phyloP scores from a whole-genome alignment of 805 yeast genomes.

The Middelhovenomyces tepae region DNA sequence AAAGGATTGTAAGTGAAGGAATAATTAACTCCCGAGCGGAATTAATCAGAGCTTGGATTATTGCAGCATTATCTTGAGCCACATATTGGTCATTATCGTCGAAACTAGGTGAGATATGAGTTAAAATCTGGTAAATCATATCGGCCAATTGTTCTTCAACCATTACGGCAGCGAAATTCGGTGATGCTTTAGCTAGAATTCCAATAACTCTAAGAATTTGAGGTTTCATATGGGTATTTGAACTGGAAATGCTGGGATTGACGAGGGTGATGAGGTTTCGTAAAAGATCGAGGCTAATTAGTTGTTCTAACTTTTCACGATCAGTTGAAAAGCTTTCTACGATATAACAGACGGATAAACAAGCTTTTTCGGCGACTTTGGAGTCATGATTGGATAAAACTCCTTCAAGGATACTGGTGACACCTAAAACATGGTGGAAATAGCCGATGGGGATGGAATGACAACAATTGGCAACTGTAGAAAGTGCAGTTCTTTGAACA shows the following conservation, averaged over 20 bases:
- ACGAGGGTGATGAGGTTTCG: slow-evolving; percentile 14
- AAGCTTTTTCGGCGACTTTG: slow-evolving; percentile 51
- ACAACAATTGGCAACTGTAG: slow-evolving; percentile 27
- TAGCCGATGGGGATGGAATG: slow-evolving; percentile 7
- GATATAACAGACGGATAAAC: slow-evolving; percentile 54
- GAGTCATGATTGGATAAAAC: slow-evolving; percentile 47
- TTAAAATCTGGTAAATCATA: slow-evolving; percentile 40
- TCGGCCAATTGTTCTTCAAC: slow-evolving; percentile 42
- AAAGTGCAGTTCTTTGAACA: slow-evolving; percentile 75
- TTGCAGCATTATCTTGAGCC: slow-evolving; percentile 30
- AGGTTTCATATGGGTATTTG: slow-evolving; percentile 8
- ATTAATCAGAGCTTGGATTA: slow-evolving; percentile 66
- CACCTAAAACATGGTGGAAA: slow-evolving; percentile 37
- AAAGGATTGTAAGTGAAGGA: slow-evolving; percentile 46
- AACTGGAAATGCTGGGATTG: slow-evolving; percentile 12
- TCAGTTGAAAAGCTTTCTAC: slow-evolving; percentile 40
- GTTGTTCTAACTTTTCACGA: slow-evolving; percentile 37
- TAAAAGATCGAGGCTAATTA: slow-evolving; percentile 23
- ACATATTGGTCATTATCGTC: slow-evolving; percentile 15
- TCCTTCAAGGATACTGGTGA: slow-evolving; percentile 50
- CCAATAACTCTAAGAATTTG: slow-evolving; percentile 21
- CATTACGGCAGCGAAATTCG: slow-evolving; percentile 35
- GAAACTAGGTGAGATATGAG: slow-evolving; percentile 35
- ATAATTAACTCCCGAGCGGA: slow-evolving; percentile 59
- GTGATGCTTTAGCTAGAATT: slow-evolving; percentile 36